Percentiles rank a stretch among this genome's conserved stretches.
phyloP scores from a whole-genome alignment of 176 grass and related monocot species.

The Oryza nivara region DNA sequence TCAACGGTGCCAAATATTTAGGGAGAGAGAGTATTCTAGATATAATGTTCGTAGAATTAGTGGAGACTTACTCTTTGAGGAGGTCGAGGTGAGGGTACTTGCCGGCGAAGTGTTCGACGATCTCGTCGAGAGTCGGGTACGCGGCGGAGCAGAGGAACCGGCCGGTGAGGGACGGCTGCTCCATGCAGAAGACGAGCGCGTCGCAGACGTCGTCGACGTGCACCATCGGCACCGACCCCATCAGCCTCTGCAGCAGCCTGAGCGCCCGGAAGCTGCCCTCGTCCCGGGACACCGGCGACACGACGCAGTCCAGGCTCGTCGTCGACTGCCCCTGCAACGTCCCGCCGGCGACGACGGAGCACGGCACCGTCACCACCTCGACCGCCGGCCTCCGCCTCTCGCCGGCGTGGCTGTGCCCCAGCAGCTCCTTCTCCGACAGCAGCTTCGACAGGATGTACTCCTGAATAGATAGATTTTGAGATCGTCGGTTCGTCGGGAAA shows the following conservation, averaged over 20 bases:
- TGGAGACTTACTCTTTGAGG: constrained; percentile 51
- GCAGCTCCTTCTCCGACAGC: constrained; percentile 49
- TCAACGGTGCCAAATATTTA: no score
- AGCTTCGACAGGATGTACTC: constrained; percentile 40
- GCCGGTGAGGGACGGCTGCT: constrained; percentile 42
- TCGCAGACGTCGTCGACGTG: constrained; percentile 69
- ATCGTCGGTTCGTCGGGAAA: no score
- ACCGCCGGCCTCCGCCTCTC: constrained; percentile 21
- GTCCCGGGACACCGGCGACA: constrained; percentile 37
- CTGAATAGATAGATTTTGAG: not conserved
- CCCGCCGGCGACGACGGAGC: constrained; percentile 51
- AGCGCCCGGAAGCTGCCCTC: not conserved
- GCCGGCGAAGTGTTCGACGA: constrained; percentile 32
- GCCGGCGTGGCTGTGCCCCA: constrained; percentile 35
- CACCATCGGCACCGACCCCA: constrained; percentile 55
- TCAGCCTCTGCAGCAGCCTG: constrained; percentile 42
- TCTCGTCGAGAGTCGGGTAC: constrained; percentile 33
- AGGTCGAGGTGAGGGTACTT: constrained; percentile 47
- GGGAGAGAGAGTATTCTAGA: no score
- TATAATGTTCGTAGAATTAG: not conserved
- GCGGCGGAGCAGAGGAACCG: constrained; percentile 53
- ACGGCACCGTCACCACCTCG: constrained; percentile 61
- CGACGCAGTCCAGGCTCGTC: not conserved
- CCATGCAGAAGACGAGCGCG: constrained; percentile 64
- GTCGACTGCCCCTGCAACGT: constrained; percentile 9